phyloP scores from a whole-genome alignment of 106 monocot genomes.

The Dactylorhiza incarnata region DNA sequence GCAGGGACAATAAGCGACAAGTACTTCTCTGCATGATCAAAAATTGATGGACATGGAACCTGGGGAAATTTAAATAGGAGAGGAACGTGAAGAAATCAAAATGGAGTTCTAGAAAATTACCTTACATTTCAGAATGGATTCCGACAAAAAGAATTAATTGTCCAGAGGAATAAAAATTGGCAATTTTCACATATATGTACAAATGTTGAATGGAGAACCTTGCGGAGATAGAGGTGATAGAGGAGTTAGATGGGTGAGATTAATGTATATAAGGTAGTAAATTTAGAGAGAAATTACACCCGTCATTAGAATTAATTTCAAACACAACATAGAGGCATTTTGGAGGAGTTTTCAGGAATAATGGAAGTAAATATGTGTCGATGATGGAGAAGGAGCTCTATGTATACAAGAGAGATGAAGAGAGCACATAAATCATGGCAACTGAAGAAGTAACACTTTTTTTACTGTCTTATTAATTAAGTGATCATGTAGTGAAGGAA shows the following conservation, averaged over 20 bases:
- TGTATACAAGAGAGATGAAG: no score
- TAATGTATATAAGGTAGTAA: background rate
- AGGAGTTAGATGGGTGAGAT: background rate
- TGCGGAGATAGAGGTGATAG: background rate
- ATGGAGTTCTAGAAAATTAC: background rate
- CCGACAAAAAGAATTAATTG: background rate
- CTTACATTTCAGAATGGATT: background rate
- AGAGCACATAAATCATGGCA: no score
- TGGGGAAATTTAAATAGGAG: constrained; percentile 13
- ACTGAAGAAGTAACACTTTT: no score
- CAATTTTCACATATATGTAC: background rate
- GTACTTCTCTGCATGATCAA: constrained; percentile 93
- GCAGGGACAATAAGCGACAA: constrained; percentile 92
- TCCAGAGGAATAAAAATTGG: background rate
- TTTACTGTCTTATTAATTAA: no score
- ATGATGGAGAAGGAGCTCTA: background rate
- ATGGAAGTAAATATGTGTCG: background rate
- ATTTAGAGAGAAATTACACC: background rate
- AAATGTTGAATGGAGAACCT: background rate
- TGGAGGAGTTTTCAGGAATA: background rate
- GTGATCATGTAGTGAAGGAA: no score
- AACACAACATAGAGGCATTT: background rate
- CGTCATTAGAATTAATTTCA: background rate
- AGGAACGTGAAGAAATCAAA: background rate
- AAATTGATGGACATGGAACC: constrained; percentile 87